A percentile compares a stretch with the other conserved stretches of the same genome.
Evolutionary conservation across 192 early-diverging fungal species (phyloP).

Genomic region (Thamnidium elegans): DNA sequence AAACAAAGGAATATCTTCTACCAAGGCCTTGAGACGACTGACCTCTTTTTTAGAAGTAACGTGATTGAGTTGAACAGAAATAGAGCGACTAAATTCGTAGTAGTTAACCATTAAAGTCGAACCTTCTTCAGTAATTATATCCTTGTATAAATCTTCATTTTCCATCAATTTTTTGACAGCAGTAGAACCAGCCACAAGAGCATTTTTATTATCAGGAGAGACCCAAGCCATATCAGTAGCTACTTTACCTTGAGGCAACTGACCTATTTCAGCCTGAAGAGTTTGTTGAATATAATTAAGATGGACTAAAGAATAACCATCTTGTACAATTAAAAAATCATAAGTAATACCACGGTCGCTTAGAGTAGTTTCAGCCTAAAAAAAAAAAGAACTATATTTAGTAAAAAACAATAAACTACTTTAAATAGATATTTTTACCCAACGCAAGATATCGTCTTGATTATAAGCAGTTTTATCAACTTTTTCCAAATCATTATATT

Average conservation of each 20-base stretch:
- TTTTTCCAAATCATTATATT: constrained; percentile 45
- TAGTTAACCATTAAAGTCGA: constrained; percentile 23
- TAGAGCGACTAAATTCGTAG: constrained; percentile 25
- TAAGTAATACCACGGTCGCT: constrained; percentile 29
- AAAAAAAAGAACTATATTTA: neutral
- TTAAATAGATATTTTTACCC: constrained; percentile 20
- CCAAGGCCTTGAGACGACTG: neutral
- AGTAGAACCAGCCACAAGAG: constrained; percentile 27
- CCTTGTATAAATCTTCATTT: constrained; percentile 14
- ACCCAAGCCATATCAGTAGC: constrained; percentile 5
- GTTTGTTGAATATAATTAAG: constrained; percentile 26
- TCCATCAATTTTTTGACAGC: constrained; percentile 31
- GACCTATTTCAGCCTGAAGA: constrained; percentile 8
- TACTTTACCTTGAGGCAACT: neutral
- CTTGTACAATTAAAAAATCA: constrained; percentile 43
- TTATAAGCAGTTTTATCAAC: constrained; percentile 4
- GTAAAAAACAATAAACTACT: neutral
- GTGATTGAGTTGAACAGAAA: neutral
- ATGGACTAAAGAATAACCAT: constrained; percentile 35
- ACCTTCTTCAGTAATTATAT: constrained; percentile 7
- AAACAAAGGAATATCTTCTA: neutral
- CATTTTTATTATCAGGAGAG: constrained; percentile 17
- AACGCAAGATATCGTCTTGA: constrained; percentile 21
- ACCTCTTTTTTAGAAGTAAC: constrained; percentile 3
- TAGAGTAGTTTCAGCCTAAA: constrained; percentile 23